phyloP scores from a whole-genome alignment of 176 grass and related monocot genomes.

The Avena sativa region DNA sequence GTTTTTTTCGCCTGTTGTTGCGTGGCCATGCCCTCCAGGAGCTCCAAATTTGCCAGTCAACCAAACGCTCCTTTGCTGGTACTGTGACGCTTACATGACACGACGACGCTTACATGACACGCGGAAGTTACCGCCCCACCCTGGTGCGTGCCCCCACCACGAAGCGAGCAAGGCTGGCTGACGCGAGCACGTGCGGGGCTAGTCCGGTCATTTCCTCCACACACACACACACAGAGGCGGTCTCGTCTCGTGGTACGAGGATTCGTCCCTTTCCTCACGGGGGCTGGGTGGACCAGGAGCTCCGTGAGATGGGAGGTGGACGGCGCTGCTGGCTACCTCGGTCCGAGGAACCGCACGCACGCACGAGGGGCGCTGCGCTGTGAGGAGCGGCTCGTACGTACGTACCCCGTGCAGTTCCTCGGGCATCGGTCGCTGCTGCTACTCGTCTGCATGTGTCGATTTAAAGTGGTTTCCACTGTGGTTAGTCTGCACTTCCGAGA shows the following conservation, averaged over 20 bases:
- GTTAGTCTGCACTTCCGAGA: no score
- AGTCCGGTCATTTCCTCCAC: background rate
- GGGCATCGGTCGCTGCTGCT: no score
- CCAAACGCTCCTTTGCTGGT: no score
- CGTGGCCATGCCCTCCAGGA: no score
- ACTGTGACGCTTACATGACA: no score
- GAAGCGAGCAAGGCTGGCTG: background rate
- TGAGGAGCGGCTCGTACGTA: background rate
- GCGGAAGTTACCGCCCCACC: background rate
- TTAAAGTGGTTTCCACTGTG: no score
- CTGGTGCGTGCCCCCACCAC: background rate
- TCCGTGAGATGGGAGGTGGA: background rate
- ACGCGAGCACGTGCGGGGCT: conserved; percentile 17
- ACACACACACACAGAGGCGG: no score
- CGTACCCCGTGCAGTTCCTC: background rate
- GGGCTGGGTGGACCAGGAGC: background rate
- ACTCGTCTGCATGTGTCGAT: no score
- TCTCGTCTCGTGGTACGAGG: conserved; percentile 65
- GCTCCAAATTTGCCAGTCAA: no score
- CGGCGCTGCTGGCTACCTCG: rapidly evolving
- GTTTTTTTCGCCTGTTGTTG: no score
- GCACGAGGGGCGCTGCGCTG: background rate
- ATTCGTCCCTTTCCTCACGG: conserved; percentile 61
- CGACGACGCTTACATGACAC: no score
- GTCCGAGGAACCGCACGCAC: background rate